Conservation (phyloP, 1,139 yeast species). For the Blastobotrys arbuscula region DNA sequence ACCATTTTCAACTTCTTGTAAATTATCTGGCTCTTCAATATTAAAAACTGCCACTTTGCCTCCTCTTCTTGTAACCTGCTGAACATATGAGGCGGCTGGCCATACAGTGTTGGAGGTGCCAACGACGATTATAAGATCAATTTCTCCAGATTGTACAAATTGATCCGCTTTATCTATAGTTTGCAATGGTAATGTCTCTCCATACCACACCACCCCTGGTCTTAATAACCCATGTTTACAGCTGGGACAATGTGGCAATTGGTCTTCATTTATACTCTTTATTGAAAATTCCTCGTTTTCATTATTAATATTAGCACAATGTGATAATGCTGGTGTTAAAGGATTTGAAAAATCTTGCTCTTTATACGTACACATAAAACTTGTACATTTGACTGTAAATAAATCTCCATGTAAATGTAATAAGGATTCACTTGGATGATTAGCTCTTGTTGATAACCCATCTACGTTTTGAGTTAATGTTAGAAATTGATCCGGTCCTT, state of each 20-base stretch:
- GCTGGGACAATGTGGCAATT: slow-evolving; percentile 72
- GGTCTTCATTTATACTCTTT: slow-evolving; percentile 38
- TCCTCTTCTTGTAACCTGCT: slow-evolving; percentile 62
- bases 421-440: slow-evolving; percentile 47
- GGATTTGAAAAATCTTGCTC: slow-evolving; percentile 53
- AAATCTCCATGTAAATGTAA: slow-evolving; percentile 75
- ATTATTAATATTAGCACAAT: slow-evolving; percentile 12
- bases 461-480: slow-evolving; percentile 82
- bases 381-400: slow-evolving; percentile 68
- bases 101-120: slow-evolving; percentile 85
- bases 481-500: slow-evolving; percentile 37
- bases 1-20: slow-evolving; percentile 33
- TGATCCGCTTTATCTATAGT: slow-evolving; percentile 63
- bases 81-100: slow-evolving; percentile 90
- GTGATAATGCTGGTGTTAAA: slow-evolving; percentile 50
- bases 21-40: slow-evolving; percentile 40
- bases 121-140: slow-evolving; percentile 71
- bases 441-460: slow-evolving; percentile 62
- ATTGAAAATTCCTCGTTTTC: slow-evolving; percentile 10
- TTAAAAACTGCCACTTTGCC: slow-evolving; percentile 84
- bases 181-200: slow-evolving; percentile 68
- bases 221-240: slow-evolving; percentile 59
- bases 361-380: slow-evolving; percentile 60
- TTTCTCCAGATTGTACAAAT: slow-evolving; percentile 52
- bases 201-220: slow-evolving; percentile 94